These are phyloP conservation scores for Erucastrum elatum DNA, from an alignment of 345 rosid species.

Conservation along the genomic window DNA sequence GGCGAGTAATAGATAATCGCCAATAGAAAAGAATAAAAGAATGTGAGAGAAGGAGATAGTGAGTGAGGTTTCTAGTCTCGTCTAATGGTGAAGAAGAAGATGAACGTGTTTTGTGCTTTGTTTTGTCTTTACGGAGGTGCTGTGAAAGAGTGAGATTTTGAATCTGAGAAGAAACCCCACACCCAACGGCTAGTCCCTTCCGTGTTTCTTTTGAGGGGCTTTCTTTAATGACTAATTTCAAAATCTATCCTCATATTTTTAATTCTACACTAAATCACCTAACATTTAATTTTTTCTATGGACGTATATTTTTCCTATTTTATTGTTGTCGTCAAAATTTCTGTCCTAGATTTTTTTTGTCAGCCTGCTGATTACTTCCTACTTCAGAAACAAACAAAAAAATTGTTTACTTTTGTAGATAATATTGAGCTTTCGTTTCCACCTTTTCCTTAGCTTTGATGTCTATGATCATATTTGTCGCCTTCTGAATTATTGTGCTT, in stretches of 20 bases:
- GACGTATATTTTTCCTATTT: not conserved
- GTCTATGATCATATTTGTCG: not conserved
- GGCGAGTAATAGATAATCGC: not conserved
- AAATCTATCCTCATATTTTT: not conserved
- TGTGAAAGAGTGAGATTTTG: constrained; percentile 27
- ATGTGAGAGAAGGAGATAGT: constrained; percentile 22
- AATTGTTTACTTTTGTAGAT: not conserved
- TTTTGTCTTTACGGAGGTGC: constrained; percentile 37
- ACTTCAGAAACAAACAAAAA: not conserved
- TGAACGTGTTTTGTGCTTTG: constrained; percentile 20
- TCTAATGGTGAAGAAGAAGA: constrained; percentile 11
- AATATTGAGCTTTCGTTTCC: constrained; percentile 1
- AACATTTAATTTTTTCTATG: not conserved
- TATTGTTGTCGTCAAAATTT: not conserved
- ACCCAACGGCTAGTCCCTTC: constrained; percentile 38
- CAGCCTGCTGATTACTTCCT: not conserved
- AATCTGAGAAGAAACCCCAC: constrained; percentile 21
- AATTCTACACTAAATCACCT: not conserved
- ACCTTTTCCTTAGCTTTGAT: not conserved
- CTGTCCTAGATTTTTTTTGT: not conserved
- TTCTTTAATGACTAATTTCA: not conserved
- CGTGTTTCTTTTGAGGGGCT: constrained; percentile 26
- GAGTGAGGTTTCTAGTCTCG: constrained; percentile 14
- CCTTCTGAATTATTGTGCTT: not conserved
- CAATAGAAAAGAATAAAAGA: constrained; percentile 17